Percentiles rank a stretch among this genome's conserved stretches.
Evolutionary conservation across 2,329 filamentous ascomycete genomes (phyloP).

Genomic region (Ceratocystis papillata): DNA sequence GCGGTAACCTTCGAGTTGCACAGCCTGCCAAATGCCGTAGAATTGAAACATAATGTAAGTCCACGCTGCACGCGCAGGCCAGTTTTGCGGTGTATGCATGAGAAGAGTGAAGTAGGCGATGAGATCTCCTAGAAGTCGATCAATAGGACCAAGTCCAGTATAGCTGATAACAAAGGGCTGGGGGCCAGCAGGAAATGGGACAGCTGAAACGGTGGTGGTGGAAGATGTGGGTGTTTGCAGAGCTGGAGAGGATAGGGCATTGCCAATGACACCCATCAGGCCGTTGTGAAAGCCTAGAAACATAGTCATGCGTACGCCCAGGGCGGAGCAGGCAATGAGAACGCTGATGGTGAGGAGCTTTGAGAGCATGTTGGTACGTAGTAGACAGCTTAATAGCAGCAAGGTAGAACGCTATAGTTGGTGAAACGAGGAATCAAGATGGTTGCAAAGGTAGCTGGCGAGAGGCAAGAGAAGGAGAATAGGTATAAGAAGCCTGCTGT

Average conservation of each 20-base stretch:
- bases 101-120: slow-evolving; percentile 19
- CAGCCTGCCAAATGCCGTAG: slow-evolving; percentile 16
- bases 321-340: background rate
- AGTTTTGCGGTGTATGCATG: slow-evolving; percentile 3
- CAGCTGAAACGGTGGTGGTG: background rate
- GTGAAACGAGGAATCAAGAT: background rate
- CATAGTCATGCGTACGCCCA: slow-evolving; percentile 9
- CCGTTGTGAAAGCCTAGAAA: slow-evolving; percentile 16
- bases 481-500: background rate
- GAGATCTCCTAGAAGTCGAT: slow-evolving; percentile 13
- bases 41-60: slow-evolving; percentile 18
- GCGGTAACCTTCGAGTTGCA: slow-evolving; percentile 18
- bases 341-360: slow-evolving; percentile 2
- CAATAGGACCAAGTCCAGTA: slow-evolving; percentile 9
- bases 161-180: slow-evolving; percentile 10
- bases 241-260: background rate
- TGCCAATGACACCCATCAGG: slow-evolving; percentile 15
- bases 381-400: too few relatives aligned
- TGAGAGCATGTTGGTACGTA: slow-evolving; percentile 3
- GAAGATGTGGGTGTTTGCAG: background rate
- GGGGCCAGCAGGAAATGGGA: slow-evolving; percentile 9
- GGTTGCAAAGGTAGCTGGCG: background rate
- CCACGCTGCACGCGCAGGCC: background rate
- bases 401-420: background rate
- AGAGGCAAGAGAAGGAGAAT: background rate